Evolutionary conservation across 116 monocot species (phyloP), one percentile per base, ranked within the genome.

Genomic region (Cymodocea nodosa): DNA sequence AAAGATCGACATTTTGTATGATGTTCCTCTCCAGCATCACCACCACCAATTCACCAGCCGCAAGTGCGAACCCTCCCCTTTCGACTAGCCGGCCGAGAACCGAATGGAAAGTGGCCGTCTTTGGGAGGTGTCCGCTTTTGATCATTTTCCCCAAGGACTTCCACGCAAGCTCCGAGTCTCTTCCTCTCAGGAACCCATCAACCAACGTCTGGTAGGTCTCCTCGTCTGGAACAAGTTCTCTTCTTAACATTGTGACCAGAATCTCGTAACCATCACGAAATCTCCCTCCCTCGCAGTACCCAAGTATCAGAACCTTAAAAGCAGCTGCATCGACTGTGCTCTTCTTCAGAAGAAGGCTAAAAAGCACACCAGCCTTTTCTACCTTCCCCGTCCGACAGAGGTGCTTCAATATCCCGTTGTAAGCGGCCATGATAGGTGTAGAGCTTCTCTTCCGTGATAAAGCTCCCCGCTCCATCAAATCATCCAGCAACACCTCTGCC

Each of bases 1-100:
- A 85, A 69, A 90, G 75, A 59, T 90, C 75, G 49, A 85, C 72
- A 20, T 80, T 79, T 15, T 75, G 87, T 52, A 83, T 77, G 15
- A 95, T 70, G 55, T 90, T 90, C 70, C 87, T 83, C 66, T 87
- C 90, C 35, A 90, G 48, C 95, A 90, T 95, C 56, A 70, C 23
- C 8, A 34, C 50, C 36, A 87, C 60, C 65, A 95, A 70, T 22
- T 81, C 71, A 54, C 71, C 62, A 49, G 85, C 87, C 65, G 85
- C 81, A 52, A 74, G 54, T 35, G 76, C 72, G 37, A 12, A 70
- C 51, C 74, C 63, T 52, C 75, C 66, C 15, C 71, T 81, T 49
- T 71, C 74, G 67, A 87, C 52, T 18, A 94, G 76, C 19, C 67
- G 75, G 36, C 52, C 50, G 6, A 95, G 77, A 68, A 95, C 81